These are phyloP conservation scores for Claviceps purpurea DNA, from an alignment of 2,329 filamentous ascomycete genomes.

Conservation along the genomic window DNA sequence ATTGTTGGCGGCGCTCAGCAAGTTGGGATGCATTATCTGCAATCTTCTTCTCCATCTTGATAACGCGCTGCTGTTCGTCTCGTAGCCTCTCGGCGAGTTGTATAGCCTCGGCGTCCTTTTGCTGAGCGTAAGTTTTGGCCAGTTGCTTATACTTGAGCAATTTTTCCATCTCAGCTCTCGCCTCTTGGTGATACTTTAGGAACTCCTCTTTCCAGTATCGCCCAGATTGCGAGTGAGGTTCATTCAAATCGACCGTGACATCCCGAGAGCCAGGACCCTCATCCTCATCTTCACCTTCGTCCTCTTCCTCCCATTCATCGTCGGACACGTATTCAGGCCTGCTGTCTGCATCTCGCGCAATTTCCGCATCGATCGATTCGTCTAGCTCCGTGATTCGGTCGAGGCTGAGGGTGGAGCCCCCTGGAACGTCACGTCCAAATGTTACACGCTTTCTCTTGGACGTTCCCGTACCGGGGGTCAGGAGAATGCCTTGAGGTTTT, in stretches of 20 bases:
- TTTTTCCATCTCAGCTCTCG: slow-evolving; percentile 61
- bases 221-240: slow-evolving; percentile 62
- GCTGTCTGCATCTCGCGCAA: slow-evolving; percentile 13
- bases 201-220: slow-evolving; percentile 73
- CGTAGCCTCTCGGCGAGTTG: slow-evolving; percentile 52
- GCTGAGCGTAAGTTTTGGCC: slow-evolving; percentile 64
- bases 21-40: slow-evolving; percentile 47
- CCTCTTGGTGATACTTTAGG: slow-evolving; percentile 58
- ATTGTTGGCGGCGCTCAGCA: slow-evolving; percentile 16
- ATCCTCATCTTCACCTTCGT: slow-evolving; percentile 31
- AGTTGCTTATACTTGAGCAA: slow-evolving; percentile 68
- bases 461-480: slow-evolving; percentile 50
- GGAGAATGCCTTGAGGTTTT: slow-evolving; percentile 44
- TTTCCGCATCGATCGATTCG: slow-evolving; percentile 30
- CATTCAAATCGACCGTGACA: slow-evolving; percentile 55
- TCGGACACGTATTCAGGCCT: slow-evolving; percentile 16
- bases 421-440: slow-evolving; percentile 43
- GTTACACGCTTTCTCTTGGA: slow-evolving; percentile 51
- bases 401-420: slow-evolving; percentile 7
- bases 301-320: slow-evolving; percentile 31
- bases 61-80: slow-evolving; percentile 53
- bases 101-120: slow-evolving; percentile 60
- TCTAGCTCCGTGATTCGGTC: slow-evolving; percentile 25
- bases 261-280: slow-evolving; percentile 40
- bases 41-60: slow-evolving; percentile 49